phyloP scores from a whole-genome alignment of 1,139 yeast genomes.

The Pichia terricola region DNA sequence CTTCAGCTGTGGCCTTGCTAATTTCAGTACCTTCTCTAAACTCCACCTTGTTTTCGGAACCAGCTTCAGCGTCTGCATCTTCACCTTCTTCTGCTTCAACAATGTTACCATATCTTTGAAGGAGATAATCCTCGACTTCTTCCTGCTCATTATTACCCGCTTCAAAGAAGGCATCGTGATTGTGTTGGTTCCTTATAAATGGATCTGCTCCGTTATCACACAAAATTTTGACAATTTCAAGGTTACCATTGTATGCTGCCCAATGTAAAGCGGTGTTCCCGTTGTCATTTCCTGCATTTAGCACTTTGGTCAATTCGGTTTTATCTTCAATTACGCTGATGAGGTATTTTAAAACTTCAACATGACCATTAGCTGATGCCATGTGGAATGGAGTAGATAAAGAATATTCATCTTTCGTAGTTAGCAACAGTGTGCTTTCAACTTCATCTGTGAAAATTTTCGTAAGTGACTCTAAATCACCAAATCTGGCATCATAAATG shows the following conservation, averaged over 20 bases:
- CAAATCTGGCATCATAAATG: slow-evolving; percentile 75
- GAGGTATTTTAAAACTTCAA: slow-evolving; percentile 55
- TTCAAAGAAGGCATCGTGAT: slow-evolving; percentile 80
- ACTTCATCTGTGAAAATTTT: slow-evolving; percentile 54
- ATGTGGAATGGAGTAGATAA: slow-evolving; percentile 77
- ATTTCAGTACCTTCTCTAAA: slow-evolving; percentile 17
- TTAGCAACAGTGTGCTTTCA: slow-evolving; percentile 38
- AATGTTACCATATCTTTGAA: slow-evolving; percentile 64
- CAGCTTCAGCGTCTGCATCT: slow-evolving; percentile 40
- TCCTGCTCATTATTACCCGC: slow-evolving; percentile 68
- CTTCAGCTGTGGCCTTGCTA: slow-evolving; percentile 21
- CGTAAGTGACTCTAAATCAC: slow-evolving; percentile 67
- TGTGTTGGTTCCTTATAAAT: slow-evolving; percentile 59
- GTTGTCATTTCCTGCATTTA: slow-evolving; percentile 51
- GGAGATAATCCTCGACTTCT: slow-evolving; percentile 62
- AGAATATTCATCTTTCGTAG: slow-evolving; percentile 54
- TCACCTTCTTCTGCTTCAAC: slow-evolving; percentile 56
- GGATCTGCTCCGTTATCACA: slow-evolving; percentile 80
- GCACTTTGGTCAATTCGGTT: slow-evolving; percentile 38
- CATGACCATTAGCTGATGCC: slow-evolving; percentile 93
- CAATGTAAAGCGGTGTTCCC: slow-evolving; percentile 95
- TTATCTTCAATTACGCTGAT: slow-evolving; percentile 39
- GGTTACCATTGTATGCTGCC: slow-evolving; percentile 87
- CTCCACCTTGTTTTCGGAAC: slow-evolving; percentile 13
- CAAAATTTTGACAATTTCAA: slow-evolving; percentile 56